Percentiles rank a stretch among this genome's conserved stretches.
Evolutionary conservation across 108 stramenopile species (phyloP).

Genomic region (Nitzschia sp.): DNA sequence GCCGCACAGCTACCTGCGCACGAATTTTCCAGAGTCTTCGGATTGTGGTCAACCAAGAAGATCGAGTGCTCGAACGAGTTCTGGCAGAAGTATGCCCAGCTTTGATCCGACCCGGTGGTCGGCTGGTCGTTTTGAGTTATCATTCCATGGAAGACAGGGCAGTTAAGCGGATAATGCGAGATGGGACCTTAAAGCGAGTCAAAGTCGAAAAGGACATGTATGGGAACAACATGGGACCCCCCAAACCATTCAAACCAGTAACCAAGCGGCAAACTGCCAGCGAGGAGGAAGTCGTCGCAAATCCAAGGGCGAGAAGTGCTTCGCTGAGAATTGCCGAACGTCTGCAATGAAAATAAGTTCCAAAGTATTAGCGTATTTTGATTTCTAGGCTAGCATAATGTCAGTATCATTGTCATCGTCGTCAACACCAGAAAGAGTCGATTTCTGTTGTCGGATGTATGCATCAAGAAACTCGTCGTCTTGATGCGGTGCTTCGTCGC

Average conservation of each 20-base stretch:
- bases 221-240: constrained; percentile 65
- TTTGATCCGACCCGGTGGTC: constrained; percentile 56
- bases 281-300: constrained; percentile 70
- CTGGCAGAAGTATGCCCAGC: constrained; percentile 66
- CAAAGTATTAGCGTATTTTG: too few relatives aligned
- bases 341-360: background rate
- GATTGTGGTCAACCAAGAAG: constrained; percentile 93
- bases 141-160: constrained; percentile 93
- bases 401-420: constrained; percentile 11
- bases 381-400: background rate
- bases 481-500: background rate
- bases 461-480: background rate
- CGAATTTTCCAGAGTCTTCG: constrained; percentile 87
- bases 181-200: constrained; percentile 52
- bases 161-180: constrained; percentile 83
- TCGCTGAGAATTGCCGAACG: constrained; percentile 73
- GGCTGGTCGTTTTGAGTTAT: constrained; percentile 88
- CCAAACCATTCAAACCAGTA: constrained; percentile 68
- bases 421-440: background rate
- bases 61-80: constrained; percentile 63
- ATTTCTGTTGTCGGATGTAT: background rate
- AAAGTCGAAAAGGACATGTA: constrained; percentile 67
- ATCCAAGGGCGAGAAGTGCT: constrained; percentile 84
- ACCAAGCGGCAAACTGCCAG: constrained; percentile 71
- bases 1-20: constrained; percentile 80